Base-by-base conservation (phyloP, 116 monocot genomes). In the Iris pallida region DNA sequence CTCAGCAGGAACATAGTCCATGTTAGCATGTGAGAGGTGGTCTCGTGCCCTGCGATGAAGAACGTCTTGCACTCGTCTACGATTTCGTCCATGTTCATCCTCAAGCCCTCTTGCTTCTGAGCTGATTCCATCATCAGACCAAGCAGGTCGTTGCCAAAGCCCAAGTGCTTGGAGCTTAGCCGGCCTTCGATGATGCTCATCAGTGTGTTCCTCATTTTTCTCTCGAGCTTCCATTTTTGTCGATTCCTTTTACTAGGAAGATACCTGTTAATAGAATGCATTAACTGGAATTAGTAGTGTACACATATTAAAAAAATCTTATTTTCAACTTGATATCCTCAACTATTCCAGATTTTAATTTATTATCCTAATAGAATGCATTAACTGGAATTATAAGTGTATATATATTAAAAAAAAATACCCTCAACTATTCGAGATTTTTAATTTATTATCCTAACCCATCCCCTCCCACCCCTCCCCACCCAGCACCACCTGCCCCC, bases 51-150 rank as follows among this genome's bases (percentile, higher is more conserved):
- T 5, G 71, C 91, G 42, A 88, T 83, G 75, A 78, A 87, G 75
- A 92, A 92, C 1, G 85, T 92, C 73, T 86, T 90, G 83, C 83
- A 86, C 69, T 90, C 86, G 14, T 86, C 83, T 3, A 84, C 73
- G 5, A 90, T 84, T 61, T 86, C 90, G 44, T 86, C 77, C 47
- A 77, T 79, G 79, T 13, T 72, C 68, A 90, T 44, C 4, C 49
- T 4, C 49, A 9, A 9, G 13, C 49, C 49, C 13, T 65, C 65
- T 16, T 61, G 47, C 42, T 57, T 57, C 14, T 47, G 19, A 42
- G 10, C 18, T 3, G 90, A 71, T 14, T 90, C 69, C 45, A 90
- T 59, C 90, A 90, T 90, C 68, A 84, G 11, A 4, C 90, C 90
- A 10, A 90, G 83, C 4, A 90, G 64, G 58, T 86, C 86, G 46